Percentiles rank a stretch among this genome's conserved stretches.
Evolutionary conservation across 495 filamentous ascomycete genomes (phyloP).

Genomic region (Tuber melanosporum): DNA sequence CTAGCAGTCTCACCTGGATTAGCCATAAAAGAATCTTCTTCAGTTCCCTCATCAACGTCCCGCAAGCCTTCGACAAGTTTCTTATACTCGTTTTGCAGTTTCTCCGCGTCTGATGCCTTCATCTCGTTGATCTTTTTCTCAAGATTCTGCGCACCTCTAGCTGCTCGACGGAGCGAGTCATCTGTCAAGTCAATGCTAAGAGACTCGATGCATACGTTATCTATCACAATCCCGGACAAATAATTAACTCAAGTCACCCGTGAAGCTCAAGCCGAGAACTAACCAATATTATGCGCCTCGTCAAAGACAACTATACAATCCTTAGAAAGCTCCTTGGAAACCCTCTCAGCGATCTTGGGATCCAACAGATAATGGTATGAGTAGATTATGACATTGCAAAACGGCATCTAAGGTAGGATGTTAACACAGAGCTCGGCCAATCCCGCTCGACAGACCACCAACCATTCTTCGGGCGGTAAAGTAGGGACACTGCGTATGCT

Average conservation of each 20-base stretch:
- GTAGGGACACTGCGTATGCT: conserved; percentile 95
- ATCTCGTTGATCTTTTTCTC: conserved; percentile 87
- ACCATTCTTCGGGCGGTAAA: conserved; percentile 94
- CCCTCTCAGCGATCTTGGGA: conserved; percentile 94
- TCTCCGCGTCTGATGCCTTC: conserved; percentile 83
- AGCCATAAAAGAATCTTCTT: conserved; percentile 94
- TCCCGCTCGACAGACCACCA: conserved; percentile 28
- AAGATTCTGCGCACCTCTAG: conserved; percentile 79
- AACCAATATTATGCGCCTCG: conserved; percentile 87
- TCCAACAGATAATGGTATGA: conserved; percentile 98
- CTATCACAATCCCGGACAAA: conserved; percentile 40
- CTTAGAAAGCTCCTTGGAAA: conserved; percentile 92
- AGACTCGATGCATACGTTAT: conserved; percentile 98
- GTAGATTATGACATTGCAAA: conserved; percentile 98
- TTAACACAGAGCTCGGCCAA: neutral
- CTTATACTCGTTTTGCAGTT: conserved; percentile 88
- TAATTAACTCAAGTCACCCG: neutral
- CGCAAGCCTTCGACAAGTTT: conserved; percentile 91
- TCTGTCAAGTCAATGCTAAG: conserved; percentile 94
- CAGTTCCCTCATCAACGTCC: conserved; percentile 75
- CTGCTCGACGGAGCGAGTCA: conserved; percentile 82
- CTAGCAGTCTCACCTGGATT: conserved; percentile 59
- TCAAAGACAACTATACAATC: conserved; percentile 99
- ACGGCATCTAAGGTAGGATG: conserved; percentile 64
- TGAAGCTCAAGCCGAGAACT: neutral